A percentile compares a stretch with the other conserved stretches of the same genome.
Evolutionary conservation across 371 early-diverging fungal species (phyloP).

Genomic region (Actinomortierella wolfii): DNA sequence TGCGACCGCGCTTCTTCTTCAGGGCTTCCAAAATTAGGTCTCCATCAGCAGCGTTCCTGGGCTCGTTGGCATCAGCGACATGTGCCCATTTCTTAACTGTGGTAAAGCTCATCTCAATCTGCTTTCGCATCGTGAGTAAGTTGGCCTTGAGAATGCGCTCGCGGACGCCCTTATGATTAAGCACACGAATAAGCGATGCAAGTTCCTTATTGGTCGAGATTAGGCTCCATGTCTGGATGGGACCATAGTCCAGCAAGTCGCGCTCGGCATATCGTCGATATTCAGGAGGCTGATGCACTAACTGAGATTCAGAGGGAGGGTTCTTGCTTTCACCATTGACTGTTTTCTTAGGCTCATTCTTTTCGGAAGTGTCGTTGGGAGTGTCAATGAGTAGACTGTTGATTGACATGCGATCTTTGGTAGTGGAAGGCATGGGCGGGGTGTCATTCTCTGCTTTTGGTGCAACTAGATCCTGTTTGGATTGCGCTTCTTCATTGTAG

Average conservation of each 20-base stretch:
- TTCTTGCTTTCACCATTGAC: constrained; percentile 6
- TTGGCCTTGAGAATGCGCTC: constrained; percentile 38
- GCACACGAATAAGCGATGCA: constrained; percentile 31
- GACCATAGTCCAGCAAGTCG: constrained; percentile 38
- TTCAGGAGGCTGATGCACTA: too few species aligned
- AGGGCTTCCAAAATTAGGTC: constrained; percentile 8
- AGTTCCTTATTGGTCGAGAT: constrained; percentile 40
- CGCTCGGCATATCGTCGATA: too few species aligned
- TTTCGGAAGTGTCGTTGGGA: neutral
- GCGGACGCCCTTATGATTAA: constrained; percentile 38
- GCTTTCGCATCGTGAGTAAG: constrained; percentile 28
- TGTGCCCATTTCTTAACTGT: constrained; percentile 25
- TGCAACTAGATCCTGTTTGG: too few species aligned
- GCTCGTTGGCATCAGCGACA: constrained; percentile 8
- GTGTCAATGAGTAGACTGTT: constrained; percentile 16
- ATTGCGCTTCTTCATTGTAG: neutral
- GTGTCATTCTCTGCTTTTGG: too few species aligned
- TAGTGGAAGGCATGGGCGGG: too few species aligned
- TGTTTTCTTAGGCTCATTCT: neutral
- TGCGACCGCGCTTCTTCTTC: constrained; percentile 36
- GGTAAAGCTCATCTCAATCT: constrained; percentile 31
- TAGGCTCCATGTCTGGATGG: constrained; percentile 35
- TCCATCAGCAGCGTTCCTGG: constrained; percentile 8
- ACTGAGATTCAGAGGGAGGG: too few species aligned
- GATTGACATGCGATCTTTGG: constrained; percentile 30